Evolutionary conservation across 139 green algal genomes (phyloP).

Genomic region (Chlamydomonas asymmetrica): DNA sequence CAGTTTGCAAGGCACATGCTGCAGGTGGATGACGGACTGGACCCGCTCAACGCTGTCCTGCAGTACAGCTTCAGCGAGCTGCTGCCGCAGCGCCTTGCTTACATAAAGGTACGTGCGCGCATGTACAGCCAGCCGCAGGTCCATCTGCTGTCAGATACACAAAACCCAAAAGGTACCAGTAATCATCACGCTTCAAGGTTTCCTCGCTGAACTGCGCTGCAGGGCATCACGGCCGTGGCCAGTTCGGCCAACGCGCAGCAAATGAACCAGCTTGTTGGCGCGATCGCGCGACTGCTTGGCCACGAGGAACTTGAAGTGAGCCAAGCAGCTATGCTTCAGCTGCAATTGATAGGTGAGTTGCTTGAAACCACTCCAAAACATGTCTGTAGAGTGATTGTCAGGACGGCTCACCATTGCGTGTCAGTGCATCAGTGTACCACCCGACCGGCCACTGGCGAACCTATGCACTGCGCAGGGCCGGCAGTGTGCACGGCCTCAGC

Average conservation of each 20-base stretch:
- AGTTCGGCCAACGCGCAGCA: conserved; percentile 10
- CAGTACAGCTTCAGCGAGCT: conserved; percentile 30
- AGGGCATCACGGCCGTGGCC: conserved; percentile 11
- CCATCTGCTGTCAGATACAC: too few species aligned
- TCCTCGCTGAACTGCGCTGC: not conserved
- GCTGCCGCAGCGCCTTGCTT: not conserved
- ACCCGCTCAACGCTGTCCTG: conserved; percentile 1
- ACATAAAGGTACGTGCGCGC: conserved; percentile 21
- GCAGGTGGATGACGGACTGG: conserved; percentile 25
- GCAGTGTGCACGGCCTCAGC: too few species aligned
- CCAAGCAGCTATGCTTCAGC: conserved; percentile 10
- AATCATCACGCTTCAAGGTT: not conserved
- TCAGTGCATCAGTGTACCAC: too few species aligned
- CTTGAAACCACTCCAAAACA: too few species aligned
- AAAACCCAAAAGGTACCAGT: not conserved
- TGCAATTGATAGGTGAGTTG: conserved; percentile 13
- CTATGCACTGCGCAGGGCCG: too few species aligned
- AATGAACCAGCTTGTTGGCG: conserved; percentile 1
- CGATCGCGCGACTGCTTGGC: conserved; percentile 4
- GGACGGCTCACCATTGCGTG: too few species aligned
- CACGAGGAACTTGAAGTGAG: conserved; percentile 19
- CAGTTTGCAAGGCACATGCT: too few species aligned
- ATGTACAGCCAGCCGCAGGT: not conserved
- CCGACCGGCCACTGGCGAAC: too few species aligned
- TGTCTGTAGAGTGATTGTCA: too few species aligned